Conservation (phyloP, 257 asterid genomes). For the Forsythia viridissima region DNA sequence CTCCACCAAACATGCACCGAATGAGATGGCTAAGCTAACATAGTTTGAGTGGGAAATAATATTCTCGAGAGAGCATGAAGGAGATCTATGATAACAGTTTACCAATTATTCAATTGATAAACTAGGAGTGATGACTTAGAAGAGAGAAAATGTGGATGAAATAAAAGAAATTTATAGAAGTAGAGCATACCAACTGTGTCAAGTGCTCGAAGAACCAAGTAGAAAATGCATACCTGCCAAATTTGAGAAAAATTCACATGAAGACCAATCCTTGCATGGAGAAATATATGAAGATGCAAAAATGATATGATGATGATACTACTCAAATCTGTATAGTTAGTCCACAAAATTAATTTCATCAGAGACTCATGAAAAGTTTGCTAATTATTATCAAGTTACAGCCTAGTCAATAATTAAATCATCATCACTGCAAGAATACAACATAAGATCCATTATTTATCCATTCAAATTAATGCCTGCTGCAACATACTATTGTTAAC, state of each 20-base stretch:
- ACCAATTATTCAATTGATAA: neutral
- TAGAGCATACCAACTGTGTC: slow-evolving; percentile 91
- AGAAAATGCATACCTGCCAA: slow-evolving; percentile 89
- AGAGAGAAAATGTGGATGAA: neutral
- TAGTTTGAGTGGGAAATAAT: neutral
- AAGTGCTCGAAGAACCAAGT: slow-evolving; percentile 96
- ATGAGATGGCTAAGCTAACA: neutral
- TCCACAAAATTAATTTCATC: neutral
- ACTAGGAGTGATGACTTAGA: neutral
- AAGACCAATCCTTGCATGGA: neutral
- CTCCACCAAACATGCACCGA: no score
- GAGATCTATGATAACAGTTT: neutral
- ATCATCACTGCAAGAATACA: neutral
- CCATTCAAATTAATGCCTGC: neutral
- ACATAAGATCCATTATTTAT: no score
- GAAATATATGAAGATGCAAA: neutral
- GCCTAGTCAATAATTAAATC: neutral
- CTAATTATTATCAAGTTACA: neutral
- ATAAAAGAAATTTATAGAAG: slow-evolving; percentile 1
- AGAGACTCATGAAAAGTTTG: neutral
- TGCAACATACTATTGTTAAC: neutral
- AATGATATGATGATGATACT: slow-evolving; percentile 9
- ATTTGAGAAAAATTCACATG: neutral
- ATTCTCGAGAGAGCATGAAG: neutral
- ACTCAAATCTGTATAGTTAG: neutral